These are phyloP conservation scores for Lactarius vividus DNA, from an alignment of 768 basidiomycete genomes.

Conservation along the genomic window DNA sequence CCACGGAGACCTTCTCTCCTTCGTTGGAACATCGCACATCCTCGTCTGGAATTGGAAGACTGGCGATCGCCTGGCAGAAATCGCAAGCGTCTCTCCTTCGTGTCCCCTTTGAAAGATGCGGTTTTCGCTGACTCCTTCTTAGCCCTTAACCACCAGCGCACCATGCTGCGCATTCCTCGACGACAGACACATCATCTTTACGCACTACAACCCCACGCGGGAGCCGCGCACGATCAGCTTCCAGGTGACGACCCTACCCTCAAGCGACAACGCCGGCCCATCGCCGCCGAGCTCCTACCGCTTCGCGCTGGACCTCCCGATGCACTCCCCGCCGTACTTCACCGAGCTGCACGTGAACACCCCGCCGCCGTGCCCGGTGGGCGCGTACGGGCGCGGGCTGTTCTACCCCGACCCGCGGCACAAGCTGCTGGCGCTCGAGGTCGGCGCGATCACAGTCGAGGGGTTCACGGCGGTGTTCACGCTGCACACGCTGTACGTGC, in stretches of 20 bases:
- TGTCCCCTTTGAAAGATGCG: neutral
- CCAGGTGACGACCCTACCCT: constrained; percentile 1
- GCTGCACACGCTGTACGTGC: neutral
- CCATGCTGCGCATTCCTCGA: constrained; percentile 8
- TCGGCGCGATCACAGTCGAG: neutral
- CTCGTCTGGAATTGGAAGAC: constrained; percentile 16
- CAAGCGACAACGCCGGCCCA: neutral
- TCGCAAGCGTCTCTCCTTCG: neutral
- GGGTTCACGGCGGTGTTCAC: neutral
- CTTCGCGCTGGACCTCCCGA: neutral
- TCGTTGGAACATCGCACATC: neutral
- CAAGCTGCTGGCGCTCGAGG: neutral
- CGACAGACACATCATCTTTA: neutral
- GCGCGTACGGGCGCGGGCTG: neutral
- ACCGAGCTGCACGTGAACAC: neutral
- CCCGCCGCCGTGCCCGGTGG: neutral
- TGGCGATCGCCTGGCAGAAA: neutral
- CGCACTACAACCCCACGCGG: neutral
- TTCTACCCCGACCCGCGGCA: neutral
- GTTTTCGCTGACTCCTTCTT: neutral
- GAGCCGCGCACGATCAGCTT: neutral
- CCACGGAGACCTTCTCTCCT: neutral
- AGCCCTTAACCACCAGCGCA: neutral
- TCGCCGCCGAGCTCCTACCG: neutral
- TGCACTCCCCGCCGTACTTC: neutral